Evolutionary conservation across 768 basidiomycete species (phyloP), one percentile per base, ranked within the genome.

Genomic region (Lentinus brumalis): DNA sequence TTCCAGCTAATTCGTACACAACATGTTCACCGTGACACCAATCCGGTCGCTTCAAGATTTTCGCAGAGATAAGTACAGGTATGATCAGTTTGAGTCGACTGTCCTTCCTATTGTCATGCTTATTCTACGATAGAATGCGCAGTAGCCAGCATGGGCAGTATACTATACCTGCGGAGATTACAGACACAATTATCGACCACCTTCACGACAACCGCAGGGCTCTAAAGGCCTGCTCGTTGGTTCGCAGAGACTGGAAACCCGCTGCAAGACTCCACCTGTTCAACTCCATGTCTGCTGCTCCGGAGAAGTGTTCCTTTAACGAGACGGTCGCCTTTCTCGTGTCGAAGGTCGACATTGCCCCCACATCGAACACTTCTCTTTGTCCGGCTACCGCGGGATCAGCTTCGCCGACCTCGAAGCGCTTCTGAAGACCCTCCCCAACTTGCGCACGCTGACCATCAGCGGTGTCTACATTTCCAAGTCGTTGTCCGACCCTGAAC

Each of bases 91-190:
- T 26, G 21, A 26, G 21, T 26, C 21, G 21, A 26, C 21, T 26
- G 21, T 26, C 21, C 21, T 26, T 26, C 21, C 21, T 26, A 26
- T 26, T 26, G 21, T 26, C 21, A 26, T 26, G 21, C 21, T 26
- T 26, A 26, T 26, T 26, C 21, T 26, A 26, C 11, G 35, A 35
- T 35, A 35, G 35, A 6, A 35, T 35, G 35, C 35, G 35, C 3
- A 6, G 7, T 7, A 6, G 35, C 35, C 6, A 35, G 6, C 1
- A 35, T 35, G 35, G 6, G 6, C 35, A 26, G 21, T 26, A 6
- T 16, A 44, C 42, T 15, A 7, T 79, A 8, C 77, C 78, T n/a
- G 62, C 71, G 41, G 72, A 74, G 59, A 56, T 74, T 46, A 64
- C 62, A 38, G 72, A 74, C 58, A 46, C 35, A 14, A 63, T 74